Evolutionary conservation across 192 early-diverging fungal genomes (phyloP).

Genomic region (Allomyces arbusculus): DNA sequence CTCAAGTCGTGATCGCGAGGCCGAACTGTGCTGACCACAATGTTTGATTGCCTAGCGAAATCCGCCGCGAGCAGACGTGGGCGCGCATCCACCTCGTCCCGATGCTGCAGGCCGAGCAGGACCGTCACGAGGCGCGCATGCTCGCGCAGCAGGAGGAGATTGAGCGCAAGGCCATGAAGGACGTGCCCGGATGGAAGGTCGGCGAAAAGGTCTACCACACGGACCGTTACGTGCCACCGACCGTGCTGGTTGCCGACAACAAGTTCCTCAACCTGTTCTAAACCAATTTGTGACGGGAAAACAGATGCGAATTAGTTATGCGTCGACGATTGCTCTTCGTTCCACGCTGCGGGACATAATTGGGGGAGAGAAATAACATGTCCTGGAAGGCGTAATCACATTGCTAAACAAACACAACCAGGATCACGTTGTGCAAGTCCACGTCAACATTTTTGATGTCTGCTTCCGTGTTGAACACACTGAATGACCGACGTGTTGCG

Average conservation of each 20-base stretch:
- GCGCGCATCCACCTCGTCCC: constrained; percentile 78
- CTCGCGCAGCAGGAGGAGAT: constrained; percentile 54
- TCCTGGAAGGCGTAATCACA: too few species aligned
- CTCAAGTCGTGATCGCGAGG: neutral
- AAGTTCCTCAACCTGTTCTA: constrained; percentile 1
- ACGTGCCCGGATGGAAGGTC: constrained; percentile 50
- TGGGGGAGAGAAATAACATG: too few species aligned
- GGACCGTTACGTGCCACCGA: constrained; percentile 49
- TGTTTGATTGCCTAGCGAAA: constrained; percentile 34
- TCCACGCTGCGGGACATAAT: too few species aligned
- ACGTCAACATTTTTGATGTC: too few species aligned
- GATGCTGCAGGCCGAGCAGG: constrained; percentile 76
- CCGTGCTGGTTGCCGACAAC: constrained; percentile 44
- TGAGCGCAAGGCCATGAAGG: constrained; percentile 40
- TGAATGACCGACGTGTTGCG: too few species aligned
- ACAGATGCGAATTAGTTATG: too few species aligned
- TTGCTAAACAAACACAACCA: too few species aligned
- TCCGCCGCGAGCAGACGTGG: constrained; percentile 84
- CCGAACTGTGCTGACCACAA: neutral
- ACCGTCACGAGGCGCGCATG: constrained; percentile 76
- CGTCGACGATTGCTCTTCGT: too few species aligned
- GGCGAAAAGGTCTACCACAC: constrained; percentile 84
- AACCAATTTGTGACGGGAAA: neutral
- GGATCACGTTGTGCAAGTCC: too few species aligned
- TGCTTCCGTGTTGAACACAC: too few species aligned